A percentile compares a stretch with the other conserved stretches of the same genome.
phyloP scores from a whole-genome alignment of 495 filamentous ascomycete species.

The Tetracladium setigerum region DNA sequence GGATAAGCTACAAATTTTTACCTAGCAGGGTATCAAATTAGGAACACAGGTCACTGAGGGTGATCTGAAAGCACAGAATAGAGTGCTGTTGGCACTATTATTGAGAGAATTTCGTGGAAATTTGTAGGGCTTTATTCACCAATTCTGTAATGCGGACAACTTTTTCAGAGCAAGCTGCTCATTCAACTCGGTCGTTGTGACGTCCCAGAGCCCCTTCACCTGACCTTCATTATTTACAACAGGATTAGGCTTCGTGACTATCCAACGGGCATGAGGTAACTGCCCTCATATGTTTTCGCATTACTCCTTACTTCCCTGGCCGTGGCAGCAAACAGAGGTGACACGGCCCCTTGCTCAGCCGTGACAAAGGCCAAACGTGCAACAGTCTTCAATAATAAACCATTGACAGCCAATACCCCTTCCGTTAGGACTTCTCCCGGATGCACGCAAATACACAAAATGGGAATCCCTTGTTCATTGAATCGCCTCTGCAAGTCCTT shows the following conservation, averaged over 20 bases:
- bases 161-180: too few relatives aligned
- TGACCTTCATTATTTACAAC: slow-evolving; percentile 4
- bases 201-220: slow-evolving; percentile 12
- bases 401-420: neutral
- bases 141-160: too few relatives aligned
- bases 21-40: too few relatives aligned
- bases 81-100: too few relatives aligned
- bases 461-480: slow-evolving; percentile 8
- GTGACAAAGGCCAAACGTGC: slow-evolving; percentile 1
- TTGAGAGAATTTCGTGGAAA: too few relatives aligned
- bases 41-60: too few relatives aligned
- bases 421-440: slow-evolving; percentile 17
- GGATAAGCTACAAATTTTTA: too few relatives aligned
- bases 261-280: slow-evolving; percentile 12
- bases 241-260: slow-evolving; percentile 3
- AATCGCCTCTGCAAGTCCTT: slow-evolving; percentile 18
- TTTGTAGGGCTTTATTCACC: too few relatives aligned
- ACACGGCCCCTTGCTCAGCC: slow-evolving; percentile 10
- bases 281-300: slow-evolving; percentile 11
- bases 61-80: too few relatives aligned
- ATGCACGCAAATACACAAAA: slow-evolving; percentile 11
- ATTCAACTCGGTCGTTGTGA: too few relatives aligned
- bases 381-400: neutral
- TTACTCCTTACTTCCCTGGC: slow-evolving; percentile 10
- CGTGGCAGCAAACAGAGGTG: slow-evolving; percentile 15